Evolutionary conservation across 768 basidiomycete genomes (phyloP).

Genomic region (Boletus subparvulus): DNA sequence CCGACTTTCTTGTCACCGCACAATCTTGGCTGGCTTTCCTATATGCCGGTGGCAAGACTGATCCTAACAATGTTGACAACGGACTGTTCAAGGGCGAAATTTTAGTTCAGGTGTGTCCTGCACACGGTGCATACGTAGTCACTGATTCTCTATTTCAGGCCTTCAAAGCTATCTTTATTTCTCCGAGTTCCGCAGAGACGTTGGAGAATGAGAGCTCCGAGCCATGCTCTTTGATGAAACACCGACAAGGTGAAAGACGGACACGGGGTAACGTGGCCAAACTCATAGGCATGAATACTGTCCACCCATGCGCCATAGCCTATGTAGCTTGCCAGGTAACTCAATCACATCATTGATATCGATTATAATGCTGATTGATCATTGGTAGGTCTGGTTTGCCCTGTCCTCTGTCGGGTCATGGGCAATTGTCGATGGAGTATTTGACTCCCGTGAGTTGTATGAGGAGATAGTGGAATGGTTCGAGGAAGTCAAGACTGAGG

Average conservation of each 20-base stretch:
- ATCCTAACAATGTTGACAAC: not conserved
- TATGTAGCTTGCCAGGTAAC: slow-evolving; percentile 4
- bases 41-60: not conserved
- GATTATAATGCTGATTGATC: too few relatives aligned
- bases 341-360: too few relatives aligned
- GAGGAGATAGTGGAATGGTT: slow-evolving; percentile 1
- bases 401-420: not conserved
- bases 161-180: slow-evolving; percentile 1
- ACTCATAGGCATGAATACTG: too few relatives aligned
- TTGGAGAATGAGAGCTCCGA: not conserved
- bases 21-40: slow-evolving; percentile 1
- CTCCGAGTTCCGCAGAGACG: not conserved
- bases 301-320: slow-evolving; percentile 6
- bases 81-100: not conserved
- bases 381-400: not conserved
- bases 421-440: not conserved
- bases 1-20: not conserved
- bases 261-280: too few relatives aligned
- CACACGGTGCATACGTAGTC: not conserved
- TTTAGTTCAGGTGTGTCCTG: not conserved
- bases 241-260: not conserved
- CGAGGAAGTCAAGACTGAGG: too few relatives aligned
- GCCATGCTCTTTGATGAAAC: not conserved
- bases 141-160: not conserved
- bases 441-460: not conserved